phyloP scores from a whole-genome alignment of 352 stramenopile genomes.

The Plasmopara muralis region DNA sequence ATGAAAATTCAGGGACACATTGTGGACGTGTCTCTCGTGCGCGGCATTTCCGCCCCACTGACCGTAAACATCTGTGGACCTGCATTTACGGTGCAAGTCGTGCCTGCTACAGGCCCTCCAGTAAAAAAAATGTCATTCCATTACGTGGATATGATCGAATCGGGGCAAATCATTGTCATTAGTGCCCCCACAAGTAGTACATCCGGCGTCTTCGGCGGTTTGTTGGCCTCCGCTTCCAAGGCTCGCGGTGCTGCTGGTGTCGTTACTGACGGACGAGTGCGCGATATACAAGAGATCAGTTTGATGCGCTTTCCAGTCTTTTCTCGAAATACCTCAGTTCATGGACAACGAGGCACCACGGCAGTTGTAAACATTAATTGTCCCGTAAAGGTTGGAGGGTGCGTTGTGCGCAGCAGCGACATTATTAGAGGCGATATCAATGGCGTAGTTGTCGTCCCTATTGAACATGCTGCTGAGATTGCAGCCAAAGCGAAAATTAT shows the following conservation, averaged over 20 bases:
- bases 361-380: conserved; percentile 59
- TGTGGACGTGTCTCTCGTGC: conserved; percentile 65
- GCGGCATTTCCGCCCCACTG: conserved; percentile 48
- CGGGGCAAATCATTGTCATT: conserved; percentile 75
- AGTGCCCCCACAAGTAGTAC: conserved; percentile 46
- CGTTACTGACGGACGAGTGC: conserved; percentile 68
- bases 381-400: conserved; percentile 60
- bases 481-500: conserved; percentile 65
- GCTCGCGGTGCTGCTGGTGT: conserved; percentile 52
- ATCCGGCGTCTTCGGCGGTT: conserved; percentile 60
- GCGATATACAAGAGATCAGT: conserved; percentile 68
- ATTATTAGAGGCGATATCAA: conserved; percentile 78
- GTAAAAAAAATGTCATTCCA: conserved; percentile 37
- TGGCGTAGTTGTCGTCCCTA: conserved; percentile 68
- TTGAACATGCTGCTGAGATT: conserved; percentile 60
- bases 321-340: conserved; percentile 61
- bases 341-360: conserved; percentile 55
- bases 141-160: conserved; percentile 72
- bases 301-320: conserved; percentile 67
- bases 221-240: conserved; percentile 70
- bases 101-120: conserved; percentile 46
- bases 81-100: conserved; percentile 68
- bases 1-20: conserved; percentile 76
- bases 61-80: conserved; percentile 68
- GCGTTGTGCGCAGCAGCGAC: conserved; percentile 66